Base-by-base conservation (phyloP, 306 rosid genomes). In the Cicer pinnatifidum region DNA sequence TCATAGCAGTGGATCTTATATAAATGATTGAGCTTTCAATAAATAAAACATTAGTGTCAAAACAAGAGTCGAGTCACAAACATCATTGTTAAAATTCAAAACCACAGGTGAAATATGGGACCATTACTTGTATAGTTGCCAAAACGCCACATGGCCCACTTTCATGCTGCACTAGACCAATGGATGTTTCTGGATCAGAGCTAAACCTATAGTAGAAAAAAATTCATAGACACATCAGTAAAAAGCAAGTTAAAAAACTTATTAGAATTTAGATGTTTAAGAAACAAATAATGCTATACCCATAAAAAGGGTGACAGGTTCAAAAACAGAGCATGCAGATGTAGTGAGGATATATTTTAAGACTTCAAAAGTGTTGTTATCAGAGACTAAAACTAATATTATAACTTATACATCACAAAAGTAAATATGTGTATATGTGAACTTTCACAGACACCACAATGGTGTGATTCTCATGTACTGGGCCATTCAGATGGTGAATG, bases 71-170 rank as follows among this genome's bases (percentile, higher is more conserved):
- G n/a, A 45, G 13, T 11, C n/a, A 45, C 51, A 45, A 11, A 46
- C 15, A 46, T 46, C 13, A 46, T 46, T 46, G 6, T 46, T 46
- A 12, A 11, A 46, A 7, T 52, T 58, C 46, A 75, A 75, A 65
- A 52, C 38, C 19, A 15, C 52, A 46, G 7, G 11, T 41, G 46
- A 53, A 48, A 28, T 28, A 28, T 28, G 52, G 16, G 3, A 15
- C 70, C 60, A 84, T 82, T 90, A 92, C 98, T 87, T 92, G 98
- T 83, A 92, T 80, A 71, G 98, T 91, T 83, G 97, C 93, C 84
- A 90, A 89, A 87, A 92, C 97, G 39, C 97, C 98, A 87, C 98
- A 92, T 63, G 98, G 98, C 72, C 98, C 97, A 56, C 98, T 97
- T 92, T 92, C 97, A 86, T 90, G 93, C 87, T 92, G 98, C 88